Conservation (phyloP, 495 filamentous ascomycete genomes). For the Penicillium cataractarum region DNA sequence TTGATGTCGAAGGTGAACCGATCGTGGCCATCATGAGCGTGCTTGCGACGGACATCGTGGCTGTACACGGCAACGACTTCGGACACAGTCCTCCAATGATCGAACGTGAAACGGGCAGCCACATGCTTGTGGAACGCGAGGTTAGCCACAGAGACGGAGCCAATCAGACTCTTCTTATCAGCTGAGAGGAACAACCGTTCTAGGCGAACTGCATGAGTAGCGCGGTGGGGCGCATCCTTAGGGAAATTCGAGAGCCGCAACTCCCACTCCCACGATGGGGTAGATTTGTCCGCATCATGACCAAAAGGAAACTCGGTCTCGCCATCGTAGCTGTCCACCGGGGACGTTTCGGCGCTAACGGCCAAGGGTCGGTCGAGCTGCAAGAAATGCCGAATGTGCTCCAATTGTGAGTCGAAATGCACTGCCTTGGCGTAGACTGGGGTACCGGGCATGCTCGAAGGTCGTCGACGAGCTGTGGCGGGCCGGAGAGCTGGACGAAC, state of each 20-base stretch:
- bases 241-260: constrained; percentile 85
- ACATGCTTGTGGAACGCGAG: constrained; percentile 88
- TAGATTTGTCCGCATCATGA: constrained; percentile 48
- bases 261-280: constrained; percentile 78
- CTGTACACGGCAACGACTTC: constrained; percentile 89
- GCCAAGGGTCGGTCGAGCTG: constrained; percentile 91
- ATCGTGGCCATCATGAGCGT: constrained; percentile 71
- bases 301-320: constrained; percentile 87
- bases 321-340: constrained; percentile 80
- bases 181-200: constrained; percentile 83
- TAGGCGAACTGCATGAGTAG: constrained; percentile 67
- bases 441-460: constrained; percentile 96
- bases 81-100: constrained; percentile 97
- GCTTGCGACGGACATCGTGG: constrained; percentile 71
- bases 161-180: constrained; percentile 84
- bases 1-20: constrained; percentile 94
- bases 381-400: constrained; percentile 93
- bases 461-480: constrained; percentile 69
- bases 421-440: constrained; percentile 94
- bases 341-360: constrained; percentile 94
- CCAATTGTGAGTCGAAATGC: constrained; percentile 91
- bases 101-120: constrained; percentile 88
- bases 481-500: constrained; percentile 89
- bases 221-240: constrained; percentile 62
- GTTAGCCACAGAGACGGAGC: constrained; percentile 82